Evolutionary conservation across 1,284 basidiomycete genomes (phyloP), one percentile per base, ranked within the genome.

Genomic region (Hymenochaete sp.): DNA sequence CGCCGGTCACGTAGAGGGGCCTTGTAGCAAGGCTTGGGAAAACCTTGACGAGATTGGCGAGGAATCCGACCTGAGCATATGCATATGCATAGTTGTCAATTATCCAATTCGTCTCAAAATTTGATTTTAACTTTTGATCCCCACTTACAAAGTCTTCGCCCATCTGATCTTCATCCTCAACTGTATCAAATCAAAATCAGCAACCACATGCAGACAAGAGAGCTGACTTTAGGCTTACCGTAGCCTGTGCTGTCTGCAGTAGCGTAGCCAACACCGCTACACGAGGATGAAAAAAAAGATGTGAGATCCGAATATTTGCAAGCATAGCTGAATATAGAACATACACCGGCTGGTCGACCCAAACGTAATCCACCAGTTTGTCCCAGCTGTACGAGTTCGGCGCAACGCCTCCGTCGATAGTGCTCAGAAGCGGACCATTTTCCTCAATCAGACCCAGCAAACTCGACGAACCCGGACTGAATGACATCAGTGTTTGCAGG

Each of bases 291-390:
- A 50, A 22, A 11, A 27, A 24, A 21, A 4, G 21, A 8, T 14
- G 35, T 13, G 9, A 21, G 11, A 10, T 8, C n/a, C n/a, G n/a
- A n/a, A n/a, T n/a, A n/a, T n/a, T n/a, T 21, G 8, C 4, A 36
- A 4, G 29, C 2, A 2, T 11, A 19, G 11, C n/a, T 27, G 27
- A 44, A 16, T 2, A 11, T 22, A 21, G 10, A 28, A 62, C 71
- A 26, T 60, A 78, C 76, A 82, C 81, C 46, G 82, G 83, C 50
- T 84, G 80, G 56, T 84, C 83, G 37, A 85, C 64, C 78, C 79
- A 85, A 43, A 85, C 66, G 51, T 72, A 76, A 61, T 86, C 82
- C 1, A 77, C 73, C 14, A 81, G 57, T 31, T 62, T 69, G 52
- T 73, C 61, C 75, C 80, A 83, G 53, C 73, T 71, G 57, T 72